Base-by-base conservation (phyloP, 768 basidiomycete genomes). In the Hortiboletus campestris region DNA sequence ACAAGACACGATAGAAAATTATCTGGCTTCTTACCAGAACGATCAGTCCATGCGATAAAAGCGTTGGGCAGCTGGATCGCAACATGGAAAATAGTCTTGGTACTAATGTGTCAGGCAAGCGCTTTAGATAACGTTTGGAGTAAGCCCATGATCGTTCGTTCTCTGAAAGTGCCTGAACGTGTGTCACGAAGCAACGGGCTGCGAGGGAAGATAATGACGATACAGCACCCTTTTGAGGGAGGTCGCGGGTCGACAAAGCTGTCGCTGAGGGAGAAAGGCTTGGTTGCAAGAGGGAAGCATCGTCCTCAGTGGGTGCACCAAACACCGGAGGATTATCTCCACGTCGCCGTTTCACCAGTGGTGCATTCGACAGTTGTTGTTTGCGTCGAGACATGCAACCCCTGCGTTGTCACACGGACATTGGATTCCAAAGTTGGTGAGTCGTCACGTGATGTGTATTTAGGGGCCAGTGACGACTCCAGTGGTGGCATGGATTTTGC, bases 41-140 rank as follows among this genome's bases (percentile, higher is more conserved):
- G 35, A 89, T 84, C 16, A 86, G 71, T 17, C 78, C 79, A 55
- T 83, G 78, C 9, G 72, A 76, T 40, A 89, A 73, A 51, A 80
- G 68, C 2, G 74, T 76, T 13, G 86, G 83, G 65, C 78, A 81
- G 14, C 75, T 66, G 5, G 74, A 65, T 51, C 74, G 76, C 44
- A 88, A 67, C 66, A 80, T 77, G 14, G 76, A 66, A 58, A 86
- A 84, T 11, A 88, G 50, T 54, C 68, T 78, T 29, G 81, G 77
- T 16, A 80, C 68, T 6, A 85, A 55, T 10, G 69, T 7, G 40
- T 86, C 84, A 0, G 87, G 87, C 9, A 89, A 64, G 6, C 60
- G 59, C 46, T 75, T 74, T 17, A 89, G 66, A 60, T 74, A 73
- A 22, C 46, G 44, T 28, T 75, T 73, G 4, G 76, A 68, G n/a